Evolutionary conservation across 2,329 filamentous ascomycete genomes (phyloP), one percentile per base, ranked within the genome.

Genomic region (Ophidiomyces ophidiicola): DNA sequence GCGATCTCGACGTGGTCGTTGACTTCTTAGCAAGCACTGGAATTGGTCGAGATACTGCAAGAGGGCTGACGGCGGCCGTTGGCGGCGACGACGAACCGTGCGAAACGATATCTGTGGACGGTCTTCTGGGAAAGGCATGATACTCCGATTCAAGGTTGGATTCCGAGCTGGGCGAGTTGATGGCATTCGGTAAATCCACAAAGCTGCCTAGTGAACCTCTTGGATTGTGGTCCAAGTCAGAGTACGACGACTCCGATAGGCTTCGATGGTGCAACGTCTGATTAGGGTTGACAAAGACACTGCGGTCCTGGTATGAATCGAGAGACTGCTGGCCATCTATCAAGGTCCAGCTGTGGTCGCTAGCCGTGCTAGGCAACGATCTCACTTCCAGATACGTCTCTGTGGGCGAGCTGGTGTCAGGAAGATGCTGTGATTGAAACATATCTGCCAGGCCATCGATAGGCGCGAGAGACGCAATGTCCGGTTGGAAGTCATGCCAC

Each of bases 241-340:
- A 78, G 48, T 78, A 74, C 1, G 82, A 90, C 2, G 85, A 90
- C 53, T 92, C 84, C 3, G 87, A 94, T 52, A 81, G 78, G 39
- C 80, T 87, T 50, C 87, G 76, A 53, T 93, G 72, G 64, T 94
- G 88, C 36, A 96, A 68, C 1, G 86, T 92, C 63, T 94, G 82
- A 46, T 80, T 77, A 1, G 88, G 88, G 62, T 94, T 94, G 69
- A 93, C 92, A 54, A 94, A 87, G 48, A 82, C 78, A 10, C 66
- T 65, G 43, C 63, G 65, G 28, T 78, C 68, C 32, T 72, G 68
- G 35, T 73, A 76, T 23, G 74, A 71, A 49, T 88, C 82, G 49
- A 82, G 77, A 25, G 78, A 80, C 45, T 76, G 78, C 44, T 78
- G 78, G 56, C 76, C 74, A 48, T 90, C 82, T 42, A 94, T 78